Evolutionary conservation across 169 alveolate species (phyloP).

Genomic region (Plasmodium billcollinsi): DNA sequence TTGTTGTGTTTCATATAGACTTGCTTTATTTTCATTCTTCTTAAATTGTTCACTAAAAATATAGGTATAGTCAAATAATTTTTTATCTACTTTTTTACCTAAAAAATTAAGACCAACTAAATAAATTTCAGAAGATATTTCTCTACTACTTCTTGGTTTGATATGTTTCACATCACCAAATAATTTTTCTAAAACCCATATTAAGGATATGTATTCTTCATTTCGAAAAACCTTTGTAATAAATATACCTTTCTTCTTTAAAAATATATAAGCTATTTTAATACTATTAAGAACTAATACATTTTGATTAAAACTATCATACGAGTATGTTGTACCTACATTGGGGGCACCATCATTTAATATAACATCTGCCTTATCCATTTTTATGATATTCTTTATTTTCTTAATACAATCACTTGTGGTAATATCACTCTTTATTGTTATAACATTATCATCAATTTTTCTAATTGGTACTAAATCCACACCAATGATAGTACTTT

Average conservation of each 20-base stretch:
- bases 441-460: conserved; percentile 94
- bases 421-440: conserved; percentile 96
- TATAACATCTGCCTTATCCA: conserved; percentile 97
- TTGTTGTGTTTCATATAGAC: background rate
- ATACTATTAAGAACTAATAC: conserved; percentile 95
- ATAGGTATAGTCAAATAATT: conserved; percentile 95
- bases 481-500: conserved; percentile 96
- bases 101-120: conserved; percentile 96
- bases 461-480: conserved; percentile 98
- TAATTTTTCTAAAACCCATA: conserved; percentile 97
- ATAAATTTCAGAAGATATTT: conserved; percentile 98
- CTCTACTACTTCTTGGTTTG: conserved; percentile 98
- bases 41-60: conserved; percentile 91
- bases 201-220: conserved; percentile 96
- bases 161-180: conserved; percentile 97
- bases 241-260: conserved; percentile 83
- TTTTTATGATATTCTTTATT: conserved; percentile 81
- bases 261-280: conserved; percentile 92
- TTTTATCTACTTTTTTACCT: conserved; percentile 96
- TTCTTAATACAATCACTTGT: conserved; percentile 76
- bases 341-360: conserved; percentile 99
- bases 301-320: conserved; percentile 98
- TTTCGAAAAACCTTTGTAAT: conserved; percentile 82
- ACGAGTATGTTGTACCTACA: conserved; percentile 98
- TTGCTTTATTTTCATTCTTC: conserved; percentile 22